Conservation (phyloP, 1,284 basidiomycete species). For the Hypsizygus ulmarius region DNA sequence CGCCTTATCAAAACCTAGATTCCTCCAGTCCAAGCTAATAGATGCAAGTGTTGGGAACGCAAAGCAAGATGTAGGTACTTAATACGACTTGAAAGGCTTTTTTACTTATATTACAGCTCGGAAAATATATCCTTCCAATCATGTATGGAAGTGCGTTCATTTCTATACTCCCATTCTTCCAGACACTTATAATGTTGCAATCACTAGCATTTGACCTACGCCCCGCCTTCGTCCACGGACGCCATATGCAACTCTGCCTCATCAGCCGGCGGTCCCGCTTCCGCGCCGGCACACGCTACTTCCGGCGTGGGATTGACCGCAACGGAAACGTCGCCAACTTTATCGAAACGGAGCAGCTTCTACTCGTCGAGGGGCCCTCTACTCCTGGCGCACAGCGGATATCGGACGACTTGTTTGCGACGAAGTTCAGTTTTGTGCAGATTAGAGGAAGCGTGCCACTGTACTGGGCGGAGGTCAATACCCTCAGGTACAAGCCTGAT, state of each 20-base stretch:
- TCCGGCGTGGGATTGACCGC: constrained; percentile 89
- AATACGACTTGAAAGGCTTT: constrained; percentile 2
- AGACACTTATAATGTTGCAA: constrained; percentile 7
- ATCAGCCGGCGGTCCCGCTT: constrained; percentile 92
- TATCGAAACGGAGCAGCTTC: constrained; percentile 92
- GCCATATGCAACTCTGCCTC: constrained; percentile 82
- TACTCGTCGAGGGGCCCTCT: constrained; percentile 69
- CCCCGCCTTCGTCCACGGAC: constrained; percentile 73
- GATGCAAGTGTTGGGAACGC: constrained; percentile 51
- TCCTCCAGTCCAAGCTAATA: constrained; percentile 71
- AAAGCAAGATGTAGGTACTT: constrained; percentile 57
- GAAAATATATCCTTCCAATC: constrained; percentile 87
- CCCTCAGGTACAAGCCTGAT: constrained; percentile 95
- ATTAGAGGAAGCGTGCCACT: constrained; percentile 92
- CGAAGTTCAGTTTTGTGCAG: constrained; percentile 85
- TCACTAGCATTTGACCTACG: constrained; percentile 86
- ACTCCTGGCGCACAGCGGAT: constrained; percentile 37
- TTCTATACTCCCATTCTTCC: constrained; percentile 24
- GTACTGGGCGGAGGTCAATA: constrained; percentile 98
- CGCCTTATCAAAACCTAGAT: constrained; percentile 40
- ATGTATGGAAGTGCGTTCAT: constrained; percentile 80
- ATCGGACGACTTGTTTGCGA: constrained; percentile 49
- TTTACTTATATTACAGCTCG: constrained; percentile 50
- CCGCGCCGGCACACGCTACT: constrained; percentile 96
- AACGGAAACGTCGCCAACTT: constrained; percentile 87